Conservation (phyloP, 2,329 filamentous ascomycete species). For the Phaeoacremonium minimum region DNA sequence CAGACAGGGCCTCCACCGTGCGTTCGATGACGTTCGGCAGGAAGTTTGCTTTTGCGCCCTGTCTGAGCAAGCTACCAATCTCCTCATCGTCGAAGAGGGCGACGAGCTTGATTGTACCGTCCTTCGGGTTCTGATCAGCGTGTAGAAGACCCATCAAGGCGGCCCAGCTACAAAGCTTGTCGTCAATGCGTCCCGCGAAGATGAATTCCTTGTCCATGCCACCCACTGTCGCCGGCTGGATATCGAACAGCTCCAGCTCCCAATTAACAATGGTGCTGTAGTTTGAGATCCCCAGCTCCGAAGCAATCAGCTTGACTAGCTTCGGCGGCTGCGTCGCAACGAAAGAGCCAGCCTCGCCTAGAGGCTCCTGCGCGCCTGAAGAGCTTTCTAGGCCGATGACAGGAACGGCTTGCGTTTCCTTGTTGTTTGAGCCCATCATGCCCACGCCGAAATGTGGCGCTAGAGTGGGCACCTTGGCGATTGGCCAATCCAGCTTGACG, state of each 20-base stretch:
- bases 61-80: constrained; percentile 84
- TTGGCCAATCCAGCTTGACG: constrained; percentile 89
- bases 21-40: constrained; percentile 77
- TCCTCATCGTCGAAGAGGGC: constrained; percentile 98
- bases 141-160: constrained; percentile 80
- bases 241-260: constrained; percentile 94
- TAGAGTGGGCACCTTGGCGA: constrained; percentile 86
- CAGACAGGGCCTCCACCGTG: constrained; percentile 63
- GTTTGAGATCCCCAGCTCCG: constrained; percentile 69
- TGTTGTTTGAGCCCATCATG: constrained; percentile 65
- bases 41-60: constrained; percentile 88
- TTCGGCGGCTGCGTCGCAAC: constrained; percentile 77
- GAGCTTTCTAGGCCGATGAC: constrained; percentile 78
- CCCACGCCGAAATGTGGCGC: constrained; percentile 89
- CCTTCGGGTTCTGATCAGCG: constrained; percentile 49
- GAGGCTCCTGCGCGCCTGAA: constrained; percentile 25
- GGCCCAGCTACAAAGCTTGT: constrained; percentile 95
- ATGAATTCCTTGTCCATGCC: constrained; percentile 92
- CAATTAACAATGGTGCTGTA: constrained; percentile 81
- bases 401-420: constrained; percentile 90
- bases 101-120: constrained; percentile 79
- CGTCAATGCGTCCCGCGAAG: constrained; percentile 91
- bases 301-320: constrained; percentile 78
- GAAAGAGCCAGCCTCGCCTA: constrained; percentile 70
- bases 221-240: constrained; percentile 76